These are phyloP conservation scores for Pachyrhizus erosus DNA, from an alignment of 306 rosid species.

Conservation along the genomic window DNA sequence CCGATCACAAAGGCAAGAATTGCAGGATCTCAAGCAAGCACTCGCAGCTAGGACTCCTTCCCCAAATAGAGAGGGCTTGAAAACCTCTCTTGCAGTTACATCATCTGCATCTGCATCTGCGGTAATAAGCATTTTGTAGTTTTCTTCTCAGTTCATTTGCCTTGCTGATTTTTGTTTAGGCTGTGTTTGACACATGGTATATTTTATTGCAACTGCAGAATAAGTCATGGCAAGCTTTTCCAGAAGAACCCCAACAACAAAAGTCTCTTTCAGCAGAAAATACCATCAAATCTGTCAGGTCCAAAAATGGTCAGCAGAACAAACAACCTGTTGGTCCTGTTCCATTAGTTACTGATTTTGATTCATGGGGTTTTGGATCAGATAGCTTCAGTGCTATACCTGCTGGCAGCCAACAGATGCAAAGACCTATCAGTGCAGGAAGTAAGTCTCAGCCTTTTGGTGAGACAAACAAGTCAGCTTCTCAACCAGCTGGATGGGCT, in stretches of 20 bases:
- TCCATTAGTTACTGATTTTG: constrained; percentile 57
- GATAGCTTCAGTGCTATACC: constrained; percentile 69
- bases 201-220: constrained; percentile 34
- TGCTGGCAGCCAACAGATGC: constrained; percentile 59
- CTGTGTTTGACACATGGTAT: constrained; percentile 4
- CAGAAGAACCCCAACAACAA: constrained; percentile 61
- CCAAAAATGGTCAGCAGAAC: constrained; percentile 65
- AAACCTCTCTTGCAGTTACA: constrained; percentile 51
- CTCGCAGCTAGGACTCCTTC: constrained; percentile 77
- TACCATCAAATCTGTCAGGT: constrained; percentile 70
- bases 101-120: constrained; percentile 53
- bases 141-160: constrained; percentile 14
- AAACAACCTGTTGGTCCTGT: constrained; percentile 59
- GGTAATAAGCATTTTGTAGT: constrained; percentile 51
- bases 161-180: background rate
- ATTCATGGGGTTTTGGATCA: constrained; percentile 83
- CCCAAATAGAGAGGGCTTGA: constrained; percentile 61
- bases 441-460: constrained; percentile 54
- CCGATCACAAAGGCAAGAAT: constrained; percentile 93
- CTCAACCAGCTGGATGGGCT: constrained; percentile 99
- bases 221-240: constrained; percentile 79
- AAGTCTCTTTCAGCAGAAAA: constrained; percentile 55
- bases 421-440: constrained; percentile 57
- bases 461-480: constrained; percentile 63
- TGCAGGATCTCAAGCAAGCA: constrained; percentile 92